Conservation (phyloP, 1,284 basidiomycete species). For the Malassezia equina region DNA sequence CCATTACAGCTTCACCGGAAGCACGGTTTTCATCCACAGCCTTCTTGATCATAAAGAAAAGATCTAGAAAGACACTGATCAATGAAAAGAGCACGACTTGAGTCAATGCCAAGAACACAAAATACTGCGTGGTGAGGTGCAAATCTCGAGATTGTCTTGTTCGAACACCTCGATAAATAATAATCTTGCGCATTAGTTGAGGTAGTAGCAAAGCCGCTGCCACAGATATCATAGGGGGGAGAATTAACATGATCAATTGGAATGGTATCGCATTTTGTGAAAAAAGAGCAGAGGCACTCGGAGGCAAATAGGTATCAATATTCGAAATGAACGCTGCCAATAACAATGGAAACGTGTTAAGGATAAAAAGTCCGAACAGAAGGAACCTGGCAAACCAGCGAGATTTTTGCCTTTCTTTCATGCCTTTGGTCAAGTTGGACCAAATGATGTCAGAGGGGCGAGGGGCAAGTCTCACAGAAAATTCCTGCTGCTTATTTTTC, state of each 20-base stretch:
- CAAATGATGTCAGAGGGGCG: slow-evolving; percentile 43
- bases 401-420: slow-evolving; percentile 23
- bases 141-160: slow-evolving; percentile 34
- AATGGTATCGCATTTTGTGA: slow-evolving; percentile 21
- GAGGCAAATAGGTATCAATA: slow-evolving; percentile 30
- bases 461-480: slow-evolving; percentile 33
- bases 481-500: slow-evolving; percentile 25
- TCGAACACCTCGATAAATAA: slow-evolving; percentile 41
- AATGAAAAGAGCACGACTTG: slow-evolving; percentile 46
- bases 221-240: slow-evolving; percentile 40
- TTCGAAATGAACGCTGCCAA: slow-evolving; percentile 38
- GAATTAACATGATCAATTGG: slow-evolving; percentile 33
- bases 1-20: not conserved
- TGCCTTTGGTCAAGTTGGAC: slow-evolving; percentile 34
- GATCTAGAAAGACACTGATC: slow-evolving; percentile 40
- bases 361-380: slow-evolving; percentile 31
- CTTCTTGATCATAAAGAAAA: slow-evolving; percentile 9
- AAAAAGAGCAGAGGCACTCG: slow-evolving; percentile 19
- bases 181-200: slow-evolving; percentile 37
- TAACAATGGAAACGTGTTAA: slow-evolving; percentile 41
- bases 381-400: slow-evolving; percentile 31
- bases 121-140: slow-evolving; percentile 37
- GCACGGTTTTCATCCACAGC: not conserved
- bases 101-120: slow-evolving; percentile 40
- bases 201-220: slow-evolving; percentile 36